phyloP scores from a whole-genome alignment of 495 filamentous ascomycete species.

The Darksidea phi region DNA sequence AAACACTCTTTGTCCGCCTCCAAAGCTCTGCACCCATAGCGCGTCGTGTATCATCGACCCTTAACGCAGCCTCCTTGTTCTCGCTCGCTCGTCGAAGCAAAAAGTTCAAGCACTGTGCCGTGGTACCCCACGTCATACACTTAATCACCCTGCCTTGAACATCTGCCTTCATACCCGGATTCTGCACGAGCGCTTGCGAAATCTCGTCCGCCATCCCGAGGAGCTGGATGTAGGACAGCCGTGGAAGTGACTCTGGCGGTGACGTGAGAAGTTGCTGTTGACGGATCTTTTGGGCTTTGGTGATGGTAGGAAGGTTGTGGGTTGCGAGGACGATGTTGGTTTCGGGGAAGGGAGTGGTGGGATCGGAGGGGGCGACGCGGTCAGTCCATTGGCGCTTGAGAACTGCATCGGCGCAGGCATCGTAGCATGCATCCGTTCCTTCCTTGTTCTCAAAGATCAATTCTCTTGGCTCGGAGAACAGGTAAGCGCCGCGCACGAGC shows the following conservation, averaged over 20 bases:
- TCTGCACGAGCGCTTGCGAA: constrained; percentile 68
- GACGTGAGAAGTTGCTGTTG: constrained; percentile 48
- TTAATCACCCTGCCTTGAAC: constrained; percentile 65
- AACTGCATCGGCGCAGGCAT: constrained; percentile 59
- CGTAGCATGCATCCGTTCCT: constrained; percentile 71
- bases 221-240: constrained; percentile 80
- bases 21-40: constrained; percentile 55
- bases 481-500: constrained; percentile 87
- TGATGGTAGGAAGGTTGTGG: constrained; percentile 85
- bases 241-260: constrained; percentile 7
- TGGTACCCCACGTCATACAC: constrained; percentile 88
- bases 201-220: constrained; percentile 98
- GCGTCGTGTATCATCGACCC: constrained; percentile 70
- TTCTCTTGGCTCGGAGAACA: constrained; percentile 73
- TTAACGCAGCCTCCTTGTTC: constrained; percentile 81
- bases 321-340: constrained; percentile 78
- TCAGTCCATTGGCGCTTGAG: constrained; percentile 51
- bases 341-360: constrained; percentile 52
- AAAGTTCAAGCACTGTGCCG: constrained; percentile 92
- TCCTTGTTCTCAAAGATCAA: constrained; percentile 78
- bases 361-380: constrained; percentile 32
- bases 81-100: constrained; percentile 80
- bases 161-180: constrained; percentile 42
- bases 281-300: constrained; percentile 62
- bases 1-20: constrained; percentile 14